These are phyloP conservation scores for Mucuna pruriens DNA, from an alignment of 306 rosid species.

Conservation along the genomic window DNA sequence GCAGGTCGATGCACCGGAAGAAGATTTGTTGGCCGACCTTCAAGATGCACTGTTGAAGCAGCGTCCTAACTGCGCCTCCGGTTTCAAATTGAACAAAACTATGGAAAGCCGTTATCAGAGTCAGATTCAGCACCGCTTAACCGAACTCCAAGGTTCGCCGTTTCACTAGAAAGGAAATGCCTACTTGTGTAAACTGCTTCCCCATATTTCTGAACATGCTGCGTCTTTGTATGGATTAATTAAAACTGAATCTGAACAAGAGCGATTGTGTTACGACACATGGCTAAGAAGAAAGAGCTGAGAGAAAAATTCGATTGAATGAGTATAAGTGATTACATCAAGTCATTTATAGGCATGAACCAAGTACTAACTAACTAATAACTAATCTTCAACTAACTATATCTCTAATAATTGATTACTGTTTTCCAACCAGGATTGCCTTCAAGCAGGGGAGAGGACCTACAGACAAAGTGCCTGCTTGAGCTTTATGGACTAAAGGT, in stretches of 20 bases:
- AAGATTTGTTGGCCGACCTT: constrained; percentile 59
- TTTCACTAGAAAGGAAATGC: background rate
- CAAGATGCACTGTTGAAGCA: constrained; percentile 67
- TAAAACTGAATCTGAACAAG: background rate
- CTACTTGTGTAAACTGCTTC: background rate
- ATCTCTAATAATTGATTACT: too few species aligned
- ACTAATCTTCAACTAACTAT: too few species aligned
- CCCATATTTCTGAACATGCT: background rate
- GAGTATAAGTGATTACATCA: too few species aligned
- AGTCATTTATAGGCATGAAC: too few species aligned
- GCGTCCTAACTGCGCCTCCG: constrained; percentile 51
- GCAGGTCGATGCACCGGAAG: constrained; percentile 45
- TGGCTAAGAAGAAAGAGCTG: too few species aligned
- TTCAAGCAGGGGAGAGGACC: constrained; percentile 80
- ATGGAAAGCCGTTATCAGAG: constrained; percentile 59
- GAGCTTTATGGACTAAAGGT: constrained; percentile 95
- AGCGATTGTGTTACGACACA: too few species aligned
- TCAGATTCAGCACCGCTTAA: constrained; percentile 63
- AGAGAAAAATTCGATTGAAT: too few species aligned
- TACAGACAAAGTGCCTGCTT: constrained; percentile 86
- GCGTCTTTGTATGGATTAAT: background rate
- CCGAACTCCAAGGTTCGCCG: constrained; percentile 74
- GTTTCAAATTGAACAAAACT: constrained; percentile 51
- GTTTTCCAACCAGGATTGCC: constrained; percentile 71
- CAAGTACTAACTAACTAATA: too few species aligned